A percentile compares a stretch with the other conserved stretches of the same genome.
These are phyloP conservation scores for Neurospora intermedia DNA, from an alignment of 495 filamentous ascomycete species.

Conservation along the genomic window DNA sequence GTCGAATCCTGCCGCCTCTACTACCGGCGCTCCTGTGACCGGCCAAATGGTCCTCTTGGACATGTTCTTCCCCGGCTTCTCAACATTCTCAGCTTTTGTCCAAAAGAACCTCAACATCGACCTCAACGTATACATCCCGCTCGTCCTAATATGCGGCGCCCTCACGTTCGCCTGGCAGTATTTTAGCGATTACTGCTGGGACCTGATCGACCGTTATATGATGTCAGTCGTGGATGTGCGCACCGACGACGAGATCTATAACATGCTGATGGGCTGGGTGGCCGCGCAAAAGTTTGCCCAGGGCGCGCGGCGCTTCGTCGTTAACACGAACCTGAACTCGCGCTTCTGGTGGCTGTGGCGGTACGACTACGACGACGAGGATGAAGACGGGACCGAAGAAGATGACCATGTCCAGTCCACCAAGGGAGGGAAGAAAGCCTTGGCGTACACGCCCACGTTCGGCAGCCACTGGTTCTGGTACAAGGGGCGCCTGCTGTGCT, in stretches of 20 bases:
- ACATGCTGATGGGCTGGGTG: constrained; percentile 61
- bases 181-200: constrained; percentile 31
- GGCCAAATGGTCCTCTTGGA: constrained; percentile 47
- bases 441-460: constrained; percentile 54
- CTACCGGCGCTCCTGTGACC: neutral
- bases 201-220: constrained; percentile 32
- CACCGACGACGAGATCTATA: constrained; percentile 57
- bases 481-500: constrained; percentile 42
- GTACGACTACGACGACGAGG: constrained; percentile 30
- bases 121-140: constrained; percentile 56
- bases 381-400: constrained; percentile 34
- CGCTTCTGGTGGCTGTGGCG: constrained; percentile 37
- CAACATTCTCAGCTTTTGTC: constrained; percentile 48
- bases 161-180: constrained; percentile 43
- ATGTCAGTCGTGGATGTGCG: constrained; percentile 55
- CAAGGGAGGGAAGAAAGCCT: constrained; percentile 43
- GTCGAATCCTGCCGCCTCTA: neutral
- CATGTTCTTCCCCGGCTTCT: constrained; percentile 63
- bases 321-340: constrained; percentile 46
- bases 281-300: constrained; percentile 48
- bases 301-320: constrained; percentile 48
- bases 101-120: constrained; percentile 57
- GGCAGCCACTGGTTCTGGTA: constrained; percentile 61
- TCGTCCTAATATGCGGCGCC: constrained; percentile 40
- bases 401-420: neutral